Percentiles rank a stretch among this genome's conserved stretches.
Conservation (phyloP, 2,329 filamentous ascomycete genomes). For the Fusarium sp. region DNA sequence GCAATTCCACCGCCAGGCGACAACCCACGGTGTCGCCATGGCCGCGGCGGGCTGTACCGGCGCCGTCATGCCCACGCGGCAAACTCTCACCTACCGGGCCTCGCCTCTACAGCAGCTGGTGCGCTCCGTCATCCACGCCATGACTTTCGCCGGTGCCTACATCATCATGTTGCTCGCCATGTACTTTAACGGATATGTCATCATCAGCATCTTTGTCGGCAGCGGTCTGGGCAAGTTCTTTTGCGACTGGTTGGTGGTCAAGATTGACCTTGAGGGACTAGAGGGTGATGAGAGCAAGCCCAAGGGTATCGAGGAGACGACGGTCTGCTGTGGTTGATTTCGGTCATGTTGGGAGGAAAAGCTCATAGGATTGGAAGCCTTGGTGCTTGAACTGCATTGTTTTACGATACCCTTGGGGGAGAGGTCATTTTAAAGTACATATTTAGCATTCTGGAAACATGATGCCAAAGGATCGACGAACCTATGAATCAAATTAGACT, state of each 20-base stretch:
- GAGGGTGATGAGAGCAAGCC: slow-evolving; percentile 38
- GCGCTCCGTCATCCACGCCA: slow-evolving; percentile 74
- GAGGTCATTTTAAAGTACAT: neutral
- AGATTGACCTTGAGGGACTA: slow-evolving; percentile 51
- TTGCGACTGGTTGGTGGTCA: slow-evolving; percentile 64
- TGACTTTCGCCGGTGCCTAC: slow-evolving; percentile 81
- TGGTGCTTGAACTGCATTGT: slow-evolving; percentile 1
- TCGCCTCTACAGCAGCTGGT: slow-evolving; percentile 73
- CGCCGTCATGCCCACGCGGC: slow-evolving; percentile 38
- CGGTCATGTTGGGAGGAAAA: too few relatives aligned
- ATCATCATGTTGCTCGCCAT: slow-evolving; percentile 78
- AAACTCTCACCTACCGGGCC: slow-evolving; percentile 61
- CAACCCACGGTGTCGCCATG: slow-evolving; percentile 40
- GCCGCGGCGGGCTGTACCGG: slow-evolving; percentile 35
- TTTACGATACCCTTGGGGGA: slow-evolving; percentile 30
- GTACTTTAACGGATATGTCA: slow-evolving; percentile 78
- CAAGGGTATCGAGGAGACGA: slow-evolving; percentile 58
- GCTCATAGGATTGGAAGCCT: neutral
- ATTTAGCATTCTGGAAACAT: neutral
- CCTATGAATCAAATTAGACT: neutral
- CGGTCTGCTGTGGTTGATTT: slow-evolving; percentile 59
- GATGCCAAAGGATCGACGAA: neutral
- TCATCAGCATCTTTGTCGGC: slow-evolving; percentile 78
- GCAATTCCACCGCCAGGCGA: slow-evolving; percentile 55
- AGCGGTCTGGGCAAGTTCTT: slow-evolving; percentile 65